Evolutionary conservation across 805 yeast genomes (phyloP), one percentile per base, ranked within the genome.

Genomic region (Grigorovia humatica): DNA sequence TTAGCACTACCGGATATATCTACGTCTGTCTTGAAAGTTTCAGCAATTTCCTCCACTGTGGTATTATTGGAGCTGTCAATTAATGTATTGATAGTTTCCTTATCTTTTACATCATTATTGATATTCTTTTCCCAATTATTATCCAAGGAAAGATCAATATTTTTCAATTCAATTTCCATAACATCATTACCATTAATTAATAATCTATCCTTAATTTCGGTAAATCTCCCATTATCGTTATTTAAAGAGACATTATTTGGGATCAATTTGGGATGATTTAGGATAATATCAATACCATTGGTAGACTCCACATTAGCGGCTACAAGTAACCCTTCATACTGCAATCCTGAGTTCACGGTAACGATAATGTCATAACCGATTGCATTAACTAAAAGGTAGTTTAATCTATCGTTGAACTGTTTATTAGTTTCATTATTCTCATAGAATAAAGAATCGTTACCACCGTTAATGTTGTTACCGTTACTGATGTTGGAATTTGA

Each of bases 1-100:
- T 59, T 57, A 20, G 51, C 54, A n/a, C 69, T 57, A 6, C 81
- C 77, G 5, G 91, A 80, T 50, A 93, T 91, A 64, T 87, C 98
- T 1, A 82, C 70, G 67, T 91, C 99, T 0, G 96, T 93, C 65
- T 79, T 81, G 73, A 91, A 91, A 12, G 48, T 53, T 40, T 55
- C 48, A 8, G 55, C 52, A 5, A 56, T 48, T 8, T 32, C 53
- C 8, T 49, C 32, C 42, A 52, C 42, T 29, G 42, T 38, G 3
- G 42, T 38, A 38, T 38, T 38, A 38, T 13, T 38, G 42, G 42
- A 38, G 8, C 42, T 38, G 13, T 38, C 15, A 38, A 32, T 32
- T 32, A 38, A 17, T 15, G 15, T 15, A 38, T 38, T 38, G 15
- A 7, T n/a, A 15, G 7, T 38, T 4, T 38, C 15, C 12, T 8